Conservation (phyloP, 176 grass and related monocot species). For the Microstegium vimineum region DNA sequence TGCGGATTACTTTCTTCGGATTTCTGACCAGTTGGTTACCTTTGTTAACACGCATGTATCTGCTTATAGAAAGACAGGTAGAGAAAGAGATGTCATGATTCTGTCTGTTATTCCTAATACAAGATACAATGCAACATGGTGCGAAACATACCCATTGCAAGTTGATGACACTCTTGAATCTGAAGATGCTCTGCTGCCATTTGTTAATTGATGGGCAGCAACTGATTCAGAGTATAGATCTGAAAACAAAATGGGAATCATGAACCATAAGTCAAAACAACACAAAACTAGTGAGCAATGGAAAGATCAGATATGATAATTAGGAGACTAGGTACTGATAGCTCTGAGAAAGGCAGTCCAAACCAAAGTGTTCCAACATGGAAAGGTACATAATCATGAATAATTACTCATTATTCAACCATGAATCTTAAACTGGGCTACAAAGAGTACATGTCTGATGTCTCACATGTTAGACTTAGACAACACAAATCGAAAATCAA, state of each 20-base stretch:
- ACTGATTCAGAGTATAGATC: constrained; percentile 38
- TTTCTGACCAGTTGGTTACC: constrained; percentile 93
- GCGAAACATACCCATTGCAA: constrained; percentile 68
- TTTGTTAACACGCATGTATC: constrained; percentile 85
- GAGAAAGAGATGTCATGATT: neutral
- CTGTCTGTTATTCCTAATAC: neutral
- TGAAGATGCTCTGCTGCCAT: constrained; percentile 33
- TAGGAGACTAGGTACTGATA: neutral
- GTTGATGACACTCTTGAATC: constrained; percentile 38
- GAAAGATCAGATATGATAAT: neutral
- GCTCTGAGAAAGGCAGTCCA: constrained; percentile 3
- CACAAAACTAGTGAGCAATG: neutral
- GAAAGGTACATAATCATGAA: neutral
- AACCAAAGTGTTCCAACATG: neutral
- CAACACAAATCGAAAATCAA: neutral
- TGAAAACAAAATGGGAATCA: constrained; percentile 33
- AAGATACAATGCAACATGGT: neutral
- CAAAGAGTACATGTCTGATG: neutral
- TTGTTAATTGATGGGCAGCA: constrained; percentile 37
- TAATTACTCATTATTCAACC: neutral
- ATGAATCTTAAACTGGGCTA: neutral
- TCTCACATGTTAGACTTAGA: neutral
- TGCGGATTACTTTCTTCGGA: constrained; percentile 82
- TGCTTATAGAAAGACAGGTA: constrained; percentile 31
- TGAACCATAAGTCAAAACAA: neutral